Conservation (phyloP, 345 rosid species). For the Lepidium sativum region DNA sequence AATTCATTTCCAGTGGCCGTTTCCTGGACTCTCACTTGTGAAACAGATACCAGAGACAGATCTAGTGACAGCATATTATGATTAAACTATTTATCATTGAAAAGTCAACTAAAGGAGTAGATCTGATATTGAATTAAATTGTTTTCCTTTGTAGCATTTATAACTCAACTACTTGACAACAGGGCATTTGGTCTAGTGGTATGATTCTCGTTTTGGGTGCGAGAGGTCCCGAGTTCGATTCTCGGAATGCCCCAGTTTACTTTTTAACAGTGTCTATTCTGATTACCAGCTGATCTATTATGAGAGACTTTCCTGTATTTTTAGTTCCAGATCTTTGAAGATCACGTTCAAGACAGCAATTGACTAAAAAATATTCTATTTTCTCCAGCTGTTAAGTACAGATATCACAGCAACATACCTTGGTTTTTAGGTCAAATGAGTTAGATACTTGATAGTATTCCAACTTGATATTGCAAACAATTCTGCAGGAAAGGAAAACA, state of each 20-base stretch:
- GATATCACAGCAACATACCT: slow-evolving; percentile 15
- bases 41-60: not conserved
- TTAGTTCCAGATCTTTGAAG: not conserved
- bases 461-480: not conserved
- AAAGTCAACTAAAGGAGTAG: slow-evolving; percentile 10
- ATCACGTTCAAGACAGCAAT: not conserved
- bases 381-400: not conserved
- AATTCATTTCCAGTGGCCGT: not conserved
- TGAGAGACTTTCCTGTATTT: not conserved
- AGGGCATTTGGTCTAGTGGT: slow-evolving; percentile 43
- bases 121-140: not conserved
- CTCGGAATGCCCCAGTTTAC: slow-evolving; percentile 37
- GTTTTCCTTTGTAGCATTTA: not conserved
- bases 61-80: not conserved
- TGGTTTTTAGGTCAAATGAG: not conserved
- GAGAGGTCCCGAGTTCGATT: slow-evolving; percentile 88
- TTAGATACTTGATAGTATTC: not conserved
- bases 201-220: slow-evolving; percentile 43
- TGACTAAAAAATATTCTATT: not conserved
- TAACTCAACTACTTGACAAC: not conserved
- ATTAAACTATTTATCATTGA: not conserved
- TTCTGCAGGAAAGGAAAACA: slow-evolving; percentile 9
- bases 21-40: not conserved
- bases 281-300: not conserved
- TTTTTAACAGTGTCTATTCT: slow-evolving; percentile 3